Evolutionary conservation across 108 stramenopile genomes (phyloP).

Genomic region (Bacterosira constricta): DNA sequence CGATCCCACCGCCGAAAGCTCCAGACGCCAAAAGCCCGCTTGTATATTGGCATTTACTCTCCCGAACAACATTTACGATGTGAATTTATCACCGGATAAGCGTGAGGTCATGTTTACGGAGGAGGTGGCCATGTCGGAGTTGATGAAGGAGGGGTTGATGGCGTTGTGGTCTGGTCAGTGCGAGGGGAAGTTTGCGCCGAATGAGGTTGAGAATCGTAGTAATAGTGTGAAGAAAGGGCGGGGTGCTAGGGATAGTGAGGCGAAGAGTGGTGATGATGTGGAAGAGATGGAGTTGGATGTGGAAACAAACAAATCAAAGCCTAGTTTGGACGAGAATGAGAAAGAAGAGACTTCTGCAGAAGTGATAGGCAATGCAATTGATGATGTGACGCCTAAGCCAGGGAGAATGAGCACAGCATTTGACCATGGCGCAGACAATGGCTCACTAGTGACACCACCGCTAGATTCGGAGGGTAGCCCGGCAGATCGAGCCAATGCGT

Average conservation of each 20-base stretch:
- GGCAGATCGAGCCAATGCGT: not conserved
- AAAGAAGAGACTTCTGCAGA: not conserved
- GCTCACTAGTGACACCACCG: not conserved
- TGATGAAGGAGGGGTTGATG: conserved; percentile 53
- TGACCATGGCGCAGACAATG: not conserved
- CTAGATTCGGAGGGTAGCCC: not conserved
- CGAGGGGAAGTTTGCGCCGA: conserved; percentile 64
- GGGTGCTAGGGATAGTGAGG: not conserved
- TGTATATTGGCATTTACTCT: conserved; percentile 81
- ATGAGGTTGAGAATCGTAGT: conserved; percentile 52
- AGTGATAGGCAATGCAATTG: not conserved
- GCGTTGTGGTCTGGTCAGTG: conserved; percentile 62
- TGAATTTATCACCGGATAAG: conserved; percentile 97
- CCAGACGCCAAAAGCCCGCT: conserved; percentile 76
- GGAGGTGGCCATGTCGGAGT: conserved; percentile 59
- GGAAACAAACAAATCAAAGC: not conserved
- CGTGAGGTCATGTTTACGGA: conserved; percentile 88
- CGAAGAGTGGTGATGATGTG: not conserved
- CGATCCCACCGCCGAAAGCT: conserved; percentile 38
- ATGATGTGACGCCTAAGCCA: conserved; percentile 3
- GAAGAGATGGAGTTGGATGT: not conserved
- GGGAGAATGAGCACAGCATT: not conserved
- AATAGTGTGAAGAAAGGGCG: not conserved
- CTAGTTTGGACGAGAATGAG: not conserved
- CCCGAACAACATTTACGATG: conserved; percentile 88